A percentile compares a stretch with the other conserved stretches of the same genome.
These are phyloP conservation scores for Trametes elegans DNA, from an alignment of 768 basidiomycete genomes.

Conservation along the genomic window DNA sequence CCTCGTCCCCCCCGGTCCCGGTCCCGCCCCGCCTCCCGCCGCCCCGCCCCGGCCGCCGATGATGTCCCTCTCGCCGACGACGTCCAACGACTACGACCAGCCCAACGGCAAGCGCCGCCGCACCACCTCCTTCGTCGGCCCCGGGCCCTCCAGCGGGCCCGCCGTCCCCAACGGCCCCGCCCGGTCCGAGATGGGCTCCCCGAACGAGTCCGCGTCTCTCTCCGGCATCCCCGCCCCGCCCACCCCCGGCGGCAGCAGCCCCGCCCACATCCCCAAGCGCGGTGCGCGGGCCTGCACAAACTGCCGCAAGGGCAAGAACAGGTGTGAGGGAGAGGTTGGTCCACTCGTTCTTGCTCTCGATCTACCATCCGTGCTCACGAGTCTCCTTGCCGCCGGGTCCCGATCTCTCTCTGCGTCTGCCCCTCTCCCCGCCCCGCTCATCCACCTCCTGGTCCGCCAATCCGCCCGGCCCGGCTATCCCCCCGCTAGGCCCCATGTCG, in stretches of 20 bases:
- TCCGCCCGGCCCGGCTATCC: slow-evolving; percentile 66
- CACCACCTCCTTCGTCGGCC: slow-evolving; percentile 16
- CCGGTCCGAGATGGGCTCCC: slow-evolving; percentile 22
- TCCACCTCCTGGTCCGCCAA: slow-evolving; percentile 51
- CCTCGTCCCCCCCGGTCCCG: background rate
- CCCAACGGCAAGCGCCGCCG: slow-evolving; percentile 26
- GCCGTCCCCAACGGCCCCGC: slow-evolving; percentile 13
- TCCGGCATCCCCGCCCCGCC: slow-evolving; percentile 18
- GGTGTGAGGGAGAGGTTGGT: slow-evolving; percentile 86
- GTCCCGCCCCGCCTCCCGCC: background rate
- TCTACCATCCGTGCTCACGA: too few relatives aligned
- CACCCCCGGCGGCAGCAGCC: slow-evolving; percentile 35
- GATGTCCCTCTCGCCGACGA: slow-evolving; percentile 30
- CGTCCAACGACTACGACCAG: slow-evolving; percentile 27
- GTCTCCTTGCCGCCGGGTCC: too few relatives aligned
- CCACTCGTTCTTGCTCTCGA: slow-evolving; percentile 1
- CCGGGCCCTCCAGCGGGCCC: slow-evolving; percentile 11
- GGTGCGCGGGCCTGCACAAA: slow-evolving; percentile 88
- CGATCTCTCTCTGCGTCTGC: background rate
- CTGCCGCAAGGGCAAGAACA: slow-evolving; percentile 89
- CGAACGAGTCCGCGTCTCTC: slow-evolving; percentile 14
- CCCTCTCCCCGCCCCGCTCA: slow-evolving; percentile 42
- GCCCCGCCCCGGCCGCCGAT: slow-evolving; percentile 12
- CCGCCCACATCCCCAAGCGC: slow-evolving; percentile 83
- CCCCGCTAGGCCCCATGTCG: slow-evolving; percentile 74